A percentile compares a stretch with the other conserved stretches of the same genome.
phyloP scores from a whole-genome alignment of 176 grass and related monocot species.

The Avena insularis region DNA sequence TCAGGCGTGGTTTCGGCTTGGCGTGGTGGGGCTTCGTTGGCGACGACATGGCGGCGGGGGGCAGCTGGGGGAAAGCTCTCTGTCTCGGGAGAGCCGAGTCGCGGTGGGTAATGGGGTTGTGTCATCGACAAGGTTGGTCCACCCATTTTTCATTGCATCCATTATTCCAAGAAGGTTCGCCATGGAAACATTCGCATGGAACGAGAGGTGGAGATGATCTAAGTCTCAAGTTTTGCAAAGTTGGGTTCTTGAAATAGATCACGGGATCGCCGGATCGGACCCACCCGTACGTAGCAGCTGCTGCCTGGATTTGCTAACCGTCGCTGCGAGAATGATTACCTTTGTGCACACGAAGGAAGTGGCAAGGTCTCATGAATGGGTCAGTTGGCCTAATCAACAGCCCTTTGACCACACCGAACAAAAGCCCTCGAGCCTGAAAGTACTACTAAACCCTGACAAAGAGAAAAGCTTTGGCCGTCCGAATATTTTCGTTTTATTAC shows the following conservation, averaged over 20 bases:
- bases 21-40: no score
- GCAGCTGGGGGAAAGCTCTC: no score
- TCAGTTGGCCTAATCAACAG: slow-evolving; percentile 31
- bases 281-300: not conserved
- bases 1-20: no score
- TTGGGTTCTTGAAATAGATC: not conserved
- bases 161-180: no score
- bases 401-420: not conserved
- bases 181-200: no score
- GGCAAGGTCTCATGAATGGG: slow-evolving; percentile 23
- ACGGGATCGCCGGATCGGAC: not conserved
- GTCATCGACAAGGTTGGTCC: no score
- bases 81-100: no score
- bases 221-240: not conserved
- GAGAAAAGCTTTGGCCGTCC: not conserved
- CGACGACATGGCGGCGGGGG: no score
- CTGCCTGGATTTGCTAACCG: not conserved
- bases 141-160: no score
- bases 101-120: no score
- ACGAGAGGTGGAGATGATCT: no score
- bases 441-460: slow-evolving; percentile 19
- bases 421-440: slow-evolving; percentile 18
- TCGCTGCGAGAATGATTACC: not conserved
- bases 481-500: not conserved
- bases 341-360: not conserved